Evolutionary conservation across 2,329 filamentous ascomycete genomes (phyloP), one percentile per base, ranked within the genome.

Genomic region (Botrytis cinerea): DNA sequence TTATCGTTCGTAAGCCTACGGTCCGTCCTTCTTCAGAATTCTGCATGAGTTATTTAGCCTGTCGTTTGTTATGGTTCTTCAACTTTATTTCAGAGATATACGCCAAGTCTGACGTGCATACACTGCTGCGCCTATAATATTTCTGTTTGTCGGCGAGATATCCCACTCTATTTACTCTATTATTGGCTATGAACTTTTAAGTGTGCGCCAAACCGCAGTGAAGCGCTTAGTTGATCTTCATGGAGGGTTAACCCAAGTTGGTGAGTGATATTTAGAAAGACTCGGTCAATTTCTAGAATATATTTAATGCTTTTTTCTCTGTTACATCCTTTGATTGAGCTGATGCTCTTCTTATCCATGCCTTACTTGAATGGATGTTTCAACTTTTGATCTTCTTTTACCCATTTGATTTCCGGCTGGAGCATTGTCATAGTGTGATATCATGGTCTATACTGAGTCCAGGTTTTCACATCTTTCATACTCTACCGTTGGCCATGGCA

Each of bases 401-500:
- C 46, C 32, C 9, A 40, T 54, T 28, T 10, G 1, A 20, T 68
- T 38, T n/a, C 35, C 20, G 32, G 57, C 38, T 72, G 68, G 51
- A 68, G 71, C 38, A 38, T 28, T 45, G 10, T 40, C 35, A 10
- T 54, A n/a, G 35, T 60, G 38, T 46, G 54, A 22, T 48, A 68
- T 60, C 71, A 72, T 72, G 71, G 62, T 68, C 43, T 72, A 32
- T 68, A 28, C 51, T 35, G 51, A 68, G 51, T 60, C 51, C 51
- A 12, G 32, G n/a, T 18, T 54, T 60, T 68, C 71, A 28, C 48
- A 35, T 18, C 20, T 46, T 28, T 72, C 61, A 68, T 57, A 45
- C 59, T 72, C 62, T 59, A 68, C 71, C 51, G 25, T 68, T 48
- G 54, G 62, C 20, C 35, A 25, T 25, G 62, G 48, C 25, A 68